Base-by-base conservation (phyloP, 306 rosid species). In the Pyrus bretschneideri region DNA sequence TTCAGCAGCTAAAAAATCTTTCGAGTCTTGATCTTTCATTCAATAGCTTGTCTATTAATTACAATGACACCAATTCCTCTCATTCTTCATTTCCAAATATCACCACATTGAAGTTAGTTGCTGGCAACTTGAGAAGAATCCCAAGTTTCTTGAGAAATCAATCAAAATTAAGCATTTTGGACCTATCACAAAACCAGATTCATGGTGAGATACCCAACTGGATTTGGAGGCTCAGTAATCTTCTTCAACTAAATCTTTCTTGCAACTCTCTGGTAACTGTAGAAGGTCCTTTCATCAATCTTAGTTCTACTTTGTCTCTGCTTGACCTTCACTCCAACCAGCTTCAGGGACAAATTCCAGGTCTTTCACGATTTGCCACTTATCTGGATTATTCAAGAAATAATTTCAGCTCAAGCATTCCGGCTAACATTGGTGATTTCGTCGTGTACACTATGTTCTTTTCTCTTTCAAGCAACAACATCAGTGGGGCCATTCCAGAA, bases 271-370 rank as follows among this genome's bases (percentile, higher is more conserved):
- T 23, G 23, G 23, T 23, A 23, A 23, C 23, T 23, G 23, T 23
- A 23, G 23, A 23, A 23, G 23, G 23, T 23, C 23, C 23, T 23
- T 23, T 23, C 23, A 23, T 23, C 23, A 23, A 23, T 23, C 23
- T 23, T 23, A 23, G 23, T 23, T 23, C 23, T 23, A 23, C 23
- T 23, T 23, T 23, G 23, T 23, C 23, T 23, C 23, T 23, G 23
- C 55, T 87, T 30, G 90, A 87, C 75, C 83, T 87, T 51, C 85
- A 78, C 61, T 77, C 72, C 8, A 84, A 87, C 76, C 22, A 55
- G 19, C n/a, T 87, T 9, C 62, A 49, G 3, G 87, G 88, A 0
- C 63, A 40, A 14, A 17, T 87, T 0, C 79, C 83, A 3, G 0
- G 11, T 3, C 35, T 79, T 33, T 44, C 67, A 9, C 14, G 23